Evolutionary conservation across 352 stramenopile species (phyloP).

Genomic region (Phytopythium ostracodes): DNA sequence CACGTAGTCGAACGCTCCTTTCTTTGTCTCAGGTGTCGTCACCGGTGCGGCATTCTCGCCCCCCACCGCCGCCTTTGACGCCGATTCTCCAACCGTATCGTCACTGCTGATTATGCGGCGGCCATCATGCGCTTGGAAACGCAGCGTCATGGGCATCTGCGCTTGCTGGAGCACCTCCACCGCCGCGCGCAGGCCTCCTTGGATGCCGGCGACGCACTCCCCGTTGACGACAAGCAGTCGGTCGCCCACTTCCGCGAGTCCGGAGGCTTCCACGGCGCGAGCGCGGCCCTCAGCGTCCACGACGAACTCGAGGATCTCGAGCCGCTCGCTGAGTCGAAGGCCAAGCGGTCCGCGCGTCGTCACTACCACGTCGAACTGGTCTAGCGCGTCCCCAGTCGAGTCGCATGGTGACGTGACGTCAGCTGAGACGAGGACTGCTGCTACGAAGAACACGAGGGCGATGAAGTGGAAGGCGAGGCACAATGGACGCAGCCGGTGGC

Average conservation of each 20-base stretch:
- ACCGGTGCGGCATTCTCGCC: background rate
- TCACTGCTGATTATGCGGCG: constrained; percentile 26
- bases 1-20: constrained; percentile 41
- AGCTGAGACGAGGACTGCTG: background rate
- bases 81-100: constrained; percentile 12
- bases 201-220: constrained; percentile 24
- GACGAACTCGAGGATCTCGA: constrained; percentile 67
- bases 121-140: constrained; percentile 51
- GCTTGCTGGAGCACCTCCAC: constrained; percentile 37
- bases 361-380: constrained; percentile 49
- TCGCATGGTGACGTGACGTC: background rate
- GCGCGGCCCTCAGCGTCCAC: constrained; percentile 45
- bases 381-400: background rate
- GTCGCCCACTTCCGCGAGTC: constrained; percentile 67
- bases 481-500: background rate
- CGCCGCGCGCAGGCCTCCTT: constrained; percentile 25
- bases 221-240: constrained; percentile 54
- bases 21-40: constrained; percentile 9
- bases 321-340: constrained; percentile 50
- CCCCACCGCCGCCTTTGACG: constrained; percentile 7
- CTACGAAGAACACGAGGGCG: background rate
- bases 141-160: constrained; percentile 41
- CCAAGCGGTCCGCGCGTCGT: constrained; percentile 40
- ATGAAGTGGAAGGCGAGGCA: background rate
- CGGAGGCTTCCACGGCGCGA: constrained; percentile 54